phyloP scores from a whole-genome alignment of 2,329 filamentous ascomycete genomes.

The Cladophialophora chaetospira region DNA sequence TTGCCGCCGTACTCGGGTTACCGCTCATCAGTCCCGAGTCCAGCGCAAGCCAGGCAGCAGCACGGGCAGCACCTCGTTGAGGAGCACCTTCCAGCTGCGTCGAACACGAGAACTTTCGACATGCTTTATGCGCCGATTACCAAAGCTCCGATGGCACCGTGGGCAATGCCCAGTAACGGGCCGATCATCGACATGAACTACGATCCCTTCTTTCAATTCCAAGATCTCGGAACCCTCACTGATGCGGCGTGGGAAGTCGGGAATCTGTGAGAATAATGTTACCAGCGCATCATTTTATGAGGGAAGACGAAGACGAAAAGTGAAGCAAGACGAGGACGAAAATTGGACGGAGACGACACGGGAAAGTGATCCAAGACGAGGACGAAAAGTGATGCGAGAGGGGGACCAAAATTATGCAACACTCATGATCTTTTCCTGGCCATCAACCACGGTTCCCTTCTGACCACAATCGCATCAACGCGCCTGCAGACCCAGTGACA shows the following conservation, averaged over 20 bases:
- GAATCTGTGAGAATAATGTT: conserved; percentile 29
- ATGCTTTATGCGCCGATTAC: conserved; percentile 21
- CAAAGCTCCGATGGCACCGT: conserved; percentile 22
- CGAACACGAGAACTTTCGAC: background rate
- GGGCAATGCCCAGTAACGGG: conserved; percentile 31
- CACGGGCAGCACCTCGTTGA: background rate
- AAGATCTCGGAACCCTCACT: conserved; percentile 35
- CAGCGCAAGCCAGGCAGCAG: conserved; percentile 20
- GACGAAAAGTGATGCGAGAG: background rate
- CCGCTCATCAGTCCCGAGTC: background rate
- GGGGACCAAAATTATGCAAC: background rate
- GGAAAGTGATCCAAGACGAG: too few relatives aligned
- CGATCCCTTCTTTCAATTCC: conserved; percentile 39
- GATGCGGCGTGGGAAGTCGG: conserved; percentile 37
- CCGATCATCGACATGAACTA: conserved; percentile 36
- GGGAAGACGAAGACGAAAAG: background rate
- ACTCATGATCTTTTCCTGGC: background rate
- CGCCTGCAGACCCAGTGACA: conserved; percentile 28
- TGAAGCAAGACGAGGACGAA: background rate
- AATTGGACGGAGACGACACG: too few relatives aligned
- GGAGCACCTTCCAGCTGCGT: background rate
- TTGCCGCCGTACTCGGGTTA: conserved; percentile 36
- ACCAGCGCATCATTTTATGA: too few relatives aligned
- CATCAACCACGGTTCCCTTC: background rate
- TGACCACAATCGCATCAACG: conserved; percentile 27